Evolutionary conservation across 345 rosid genomes (phyloP), one percentile per base, ranked within the genome.

Genomic region (Rhizophora apiculata): DNA sequence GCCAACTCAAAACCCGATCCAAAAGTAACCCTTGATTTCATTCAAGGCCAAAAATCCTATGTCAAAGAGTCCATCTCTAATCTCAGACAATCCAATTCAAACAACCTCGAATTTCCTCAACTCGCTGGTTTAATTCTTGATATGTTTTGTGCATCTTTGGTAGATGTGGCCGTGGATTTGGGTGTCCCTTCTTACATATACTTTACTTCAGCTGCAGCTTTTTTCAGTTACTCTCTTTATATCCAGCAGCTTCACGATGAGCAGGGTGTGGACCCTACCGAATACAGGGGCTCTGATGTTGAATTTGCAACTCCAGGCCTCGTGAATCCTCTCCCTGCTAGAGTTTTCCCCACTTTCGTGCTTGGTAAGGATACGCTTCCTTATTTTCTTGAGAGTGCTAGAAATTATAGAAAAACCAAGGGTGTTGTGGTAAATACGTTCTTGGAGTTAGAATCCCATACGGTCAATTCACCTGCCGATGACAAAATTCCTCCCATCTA

Each of bases 371-470:
- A 66, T 0, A 54, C 39, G 48, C 7, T 21, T 1, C 15, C 8
- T 13, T 0, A 1, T 4, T 0, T 64, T 0, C 0, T 64, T 0
- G 36, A 55, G 10, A 7, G 10, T 8, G 62, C 22, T 6, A 49
- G 71, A 3, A 68, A 74, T 58, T 82, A 64, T 43, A 8, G 60
- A 34, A 67, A 69, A 31, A 53, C 78, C 0, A 77, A 75, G 53
- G 91, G 88, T 26, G 82, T 88, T 54, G 30, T 86, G 51, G 77
- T 87, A 3, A 87, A 88, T 58, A 43, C 88, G 0, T 81, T 85
- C 24, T 13, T 55, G 4, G 87, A 88, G 74, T 72, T 87, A 10
- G 88, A 89, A 67, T 72, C 88, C 0, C 37, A 43, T 29, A 77
- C 84, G 3, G 10, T 85, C 10, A 53, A 53, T 18, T 72, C 75